Evolutionary conservation across 2,329 filamentous ascomycete genomes (phyloP), one percentile per base, ranked within the genome.

Genomic region (Rhinocladiella similis): DNA sequence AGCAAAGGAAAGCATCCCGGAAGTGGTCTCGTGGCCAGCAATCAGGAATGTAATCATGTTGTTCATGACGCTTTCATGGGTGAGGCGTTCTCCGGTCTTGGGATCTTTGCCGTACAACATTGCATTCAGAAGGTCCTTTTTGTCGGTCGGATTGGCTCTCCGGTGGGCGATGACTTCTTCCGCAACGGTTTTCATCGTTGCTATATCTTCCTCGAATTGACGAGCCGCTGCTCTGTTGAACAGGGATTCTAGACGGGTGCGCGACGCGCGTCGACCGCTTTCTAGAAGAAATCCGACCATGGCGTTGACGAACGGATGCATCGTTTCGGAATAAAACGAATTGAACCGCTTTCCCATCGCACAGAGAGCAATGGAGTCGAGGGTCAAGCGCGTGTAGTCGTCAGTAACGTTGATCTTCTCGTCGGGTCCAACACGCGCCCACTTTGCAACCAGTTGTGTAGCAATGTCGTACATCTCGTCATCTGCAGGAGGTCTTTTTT

Each of bases 271-370:
- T 7, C 71, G 73, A 29, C 61, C 82, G 5, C 78, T 81, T 59
- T 86, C 84, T 12, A 70, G 65, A 1, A 91, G 73, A 52, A 88
- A 82, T n/a, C 78, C 77, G 1, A 77, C 77, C 87, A 91, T 90
- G 33, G 85, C 82, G 43, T 78, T 69, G 38, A 90, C 78, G 63
- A 91, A 91, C 0, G 87, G 87, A 62, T 91, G 88, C 68, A 87
- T 74, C 7, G 83, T 77, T 13, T 88, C 81, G 25, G 78, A 77
- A 67, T 91, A 91, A 70, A 86, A 90, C 1, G 83, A 86, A 71
- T 91, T 91, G 77, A 91, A 91, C 16, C 88, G 83, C 57, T 80
- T 87, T 36, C 82, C 82, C 83, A 89, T 87, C n/a, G 83, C 77
- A 68, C 86, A 88, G 25, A 91, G 77, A 1, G 85, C 86, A 7